phyloP scores from a whole-genome alignment of 352 stramenopile genomes.

The Lagenidium giganteum region DNA sequence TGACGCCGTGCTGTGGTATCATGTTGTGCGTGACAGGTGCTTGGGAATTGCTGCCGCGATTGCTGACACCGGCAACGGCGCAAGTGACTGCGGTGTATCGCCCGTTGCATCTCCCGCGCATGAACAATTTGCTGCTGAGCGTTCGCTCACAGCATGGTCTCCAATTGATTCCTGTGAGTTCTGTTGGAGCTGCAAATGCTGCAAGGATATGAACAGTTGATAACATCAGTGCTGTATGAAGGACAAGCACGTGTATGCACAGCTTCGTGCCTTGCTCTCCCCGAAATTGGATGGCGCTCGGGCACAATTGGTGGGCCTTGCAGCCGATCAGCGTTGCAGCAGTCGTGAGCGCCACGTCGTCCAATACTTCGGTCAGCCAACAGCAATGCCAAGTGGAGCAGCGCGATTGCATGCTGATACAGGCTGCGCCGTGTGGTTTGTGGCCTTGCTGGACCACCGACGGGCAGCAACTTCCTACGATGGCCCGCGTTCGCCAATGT shows the following conservation, averaged over 20 bases:
- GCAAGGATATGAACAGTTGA: neutral
- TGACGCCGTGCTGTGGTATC: no score
- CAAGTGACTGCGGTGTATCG: no score
- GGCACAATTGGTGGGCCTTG: conserved; percentile 39
- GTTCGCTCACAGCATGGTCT: neutral
- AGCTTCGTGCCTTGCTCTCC: no score
- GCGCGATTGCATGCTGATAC: conserved; percentile 31
- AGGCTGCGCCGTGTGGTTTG: conserved; percentile 36
- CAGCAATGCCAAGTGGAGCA: conserved; percentile 30
- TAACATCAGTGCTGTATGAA: conserved; percentile 6
- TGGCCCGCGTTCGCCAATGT: no score
- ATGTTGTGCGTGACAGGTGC: conserved; percentile 19
- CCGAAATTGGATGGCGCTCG: no score
- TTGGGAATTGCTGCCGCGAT: conserved; percentile 48
- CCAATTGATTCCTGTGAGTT: no score
- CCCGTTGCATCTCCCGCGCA: conserved; percentile 30
- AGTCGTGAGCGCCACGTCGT: conserved; percentile 18
- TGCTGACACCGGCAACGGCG: conserved; percentile 20
- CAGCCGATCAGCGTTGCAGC: conserved; percentile 40
- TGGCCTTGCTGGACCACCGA: conserved; percentile 36
- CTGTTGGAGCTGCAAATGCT: no score
- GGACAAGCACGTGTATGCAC: conserved; percentile 64
- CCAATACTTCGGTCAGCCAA: conserved; percentile 35
- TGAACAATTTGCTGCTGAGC: no score
- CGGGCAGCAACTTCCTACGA: no score